phyloP scores from a whole-genome alignment of 73 alveolate species.

The Tetrahymena borealis region DNA sequence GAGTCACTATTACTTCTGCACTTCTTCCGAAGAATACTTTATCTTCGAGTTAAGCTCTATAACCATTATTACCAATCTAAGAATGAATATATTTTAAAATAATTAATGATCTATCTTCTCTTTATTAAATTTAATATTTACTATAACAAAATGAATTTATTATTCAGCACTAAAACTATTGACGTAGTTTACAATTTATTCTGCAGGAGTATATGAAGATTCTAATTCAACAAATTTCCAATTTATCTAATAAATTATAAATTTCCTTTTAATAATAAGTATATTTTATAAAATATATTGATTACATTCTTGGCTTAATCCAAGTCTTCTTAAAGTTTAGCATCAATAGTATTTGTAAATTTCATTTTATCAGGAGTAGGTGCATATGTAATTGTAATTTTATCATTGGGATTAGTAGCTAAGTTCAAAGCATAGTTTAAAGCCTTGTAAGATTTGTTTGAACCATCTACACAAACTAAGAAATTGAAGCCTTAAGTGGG shows the following conservation, averaged over 20 bases:
- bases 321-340: constrained; percentile 17
- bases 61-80: constrained; percentile 20
- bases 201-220: constrained; percentile 12
- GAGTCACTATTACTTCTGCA: constrained; percentile 13
- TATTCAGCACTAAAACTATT: constrained; percentile 10
- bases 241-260: not conserved
- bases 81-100: not conserved
- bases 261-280: not conserved
- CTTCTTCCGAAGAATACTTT: constrained; percentile 21
- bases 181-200: not conserved
- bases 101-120: not conserved
- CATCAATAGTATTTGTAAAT: constrained; percentile 11
- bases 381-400: constrained; percentile 22
- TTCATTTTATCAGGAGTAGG: constrained; percentile 32
- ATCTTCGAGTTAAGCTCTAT: constrained; percentile 34
- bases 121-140: not conserved
- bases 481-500: constrained; percentile 29
- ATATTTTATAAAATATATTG: not conserved
- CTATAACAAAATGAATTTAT: constrained; percentile 13
- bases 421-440: constrained; percentile 13
- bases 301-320: not conserved
- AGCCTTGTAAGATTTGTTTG: constrained; percentile 36
- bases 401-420: constrained; percentile 18
- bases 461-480: constrained; percentile 36
- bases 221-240: constrained; percentile 25